phyloP scores from a whole-genome alignment of 108 stramenopile species.

The Parmales sp. region DNA sequence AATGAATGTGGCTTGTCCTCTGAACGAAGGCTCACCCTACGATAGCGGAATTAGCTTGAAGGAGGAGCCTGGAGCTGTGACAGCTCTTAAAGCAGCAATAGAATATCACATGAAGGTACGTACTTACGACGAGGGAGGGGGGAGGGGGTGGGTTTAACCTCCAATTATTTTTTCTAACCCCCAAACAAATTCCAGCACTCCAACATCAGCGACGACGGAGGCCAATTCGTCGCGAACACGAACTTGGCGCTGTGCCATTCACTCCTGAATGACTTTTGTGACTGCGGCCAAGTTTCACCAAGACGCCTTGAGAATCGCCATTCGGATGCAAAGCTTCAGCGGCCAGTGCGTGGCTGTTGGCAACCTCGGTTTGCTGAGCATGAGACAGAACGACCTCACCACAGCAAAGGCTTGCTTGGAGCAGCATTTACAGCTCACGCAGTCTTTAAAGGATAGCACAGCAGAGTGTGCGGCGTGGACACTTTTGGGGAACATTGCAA shows the following conservation, averaged over 20 bases:
- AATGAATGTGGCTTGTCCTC: constrained; percentile 29
- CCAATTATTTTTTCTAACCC: too few species aligned
- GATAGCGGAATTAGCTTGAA: constrained; percentile 4
- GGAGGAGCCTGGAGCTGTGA: neutral
- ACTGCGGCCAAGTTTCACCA: constrained; percentile 34
- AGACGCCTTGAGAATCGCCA: constrained; percentile 31
- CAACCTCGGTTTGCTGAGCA: constrained; percentile 32
- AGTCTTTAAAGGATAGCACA: constrained; percentile 24
- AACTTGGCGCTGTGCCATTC: constrained; percentile 35
- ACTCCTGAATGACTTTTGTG: constrained; percentile 21
- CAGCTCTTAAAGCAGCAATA: too few species aligned
- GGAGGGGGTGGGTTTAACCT: too few species aligned
- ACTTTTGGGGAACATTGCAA: constrained; percentile 24
- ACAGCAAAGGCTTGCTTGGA: constrained; percentile 35
- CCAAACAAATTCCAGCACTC: too few species aligned
- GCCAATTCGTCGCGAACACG: constrained; percentile 31
- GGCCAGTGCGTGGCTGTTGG: constrained; percentile 40
- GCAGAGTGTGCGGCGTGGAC: constrained; percentile 34
- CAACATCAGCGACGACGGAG: constrained; percentile 18
- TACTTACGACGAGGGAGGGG: too few species aligned
- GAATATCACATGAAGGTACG: constrained; percentile 20
- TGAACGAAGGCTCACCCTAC: constrained; percentile 3
- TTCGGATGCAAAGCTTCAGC: constrained; percentile 20
- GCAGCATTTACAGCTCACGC: constrained; percentile 38
- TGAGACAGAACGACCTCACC: constrained; percentile 20